Conservation (phyloP, 1,284 basidiomycete species). For the Malassezia sp. region DNA sequence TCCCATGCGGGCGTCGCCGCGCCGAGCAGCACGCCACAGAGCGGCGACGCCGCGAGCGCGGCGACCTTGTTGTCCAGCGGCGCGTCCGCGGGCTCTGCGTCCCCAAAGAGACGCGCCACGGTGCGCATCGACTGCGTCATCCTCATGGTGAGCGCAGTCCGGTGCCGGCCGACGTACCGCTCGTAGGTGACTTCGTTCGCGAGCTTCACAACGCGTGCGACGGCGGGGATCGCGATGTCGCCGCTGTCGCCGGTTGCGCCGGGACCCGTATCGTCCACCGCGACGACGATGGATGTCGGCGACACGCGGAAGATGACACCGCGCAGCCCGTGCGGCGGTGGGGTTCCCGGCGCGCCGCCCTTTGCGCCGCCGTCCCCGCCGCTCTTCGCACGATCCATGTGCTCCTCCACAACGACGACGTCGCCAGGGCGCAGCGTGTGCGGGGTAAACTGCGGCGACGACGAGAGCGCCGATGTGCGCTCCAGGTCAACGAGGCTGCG, state of each 20-base stretch:
- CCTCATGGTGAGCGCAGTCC: too few species aligned
- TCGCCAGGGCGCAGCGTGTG: slow-evolving; percentile 77
- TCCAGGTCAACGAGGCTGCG: slow-evolving; percentile 64
- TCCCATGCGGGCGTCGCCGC: slow-evolving; percentile 16
- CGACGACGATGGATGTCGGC: slow-evolving; percentile 7
- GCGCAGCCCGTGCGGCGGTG: background rate
- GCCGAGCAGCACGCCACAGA: slow-evolving; percentile 28
- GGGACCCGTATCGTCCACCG: slow-evolving; percentile 1
- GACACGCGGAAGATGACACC: slow-evolving; percentile 49
- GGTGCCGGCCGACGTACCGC: too few species aligned
- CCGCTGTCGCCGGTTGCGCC: slow-evolving; percentile 12
- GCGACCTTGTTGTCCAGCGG: background rate
- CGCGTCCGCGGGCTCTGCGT: slow-evolving; percentile 5
- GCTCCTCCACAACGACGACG: slow-evolving; percentile 68
- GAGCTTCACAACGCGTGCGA: slow-evolving; percentile 73
- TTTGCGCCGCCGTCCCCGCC: too few species aligned
- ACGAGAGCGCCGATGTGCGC: slow-evolving; percentile 67
- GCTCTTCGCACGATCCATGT: slow-evolving; percentile 39
- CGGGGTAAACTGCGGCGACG: slow-evolving; percentile 61
- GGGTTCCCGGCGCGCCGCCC: too few species aligned
- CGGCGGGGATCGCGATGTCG: slow-evolving; percentile 65
- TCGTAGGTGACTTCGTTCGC: slow-evolving; percentile 86
- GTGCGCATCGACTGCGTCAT: slow-evolving; percentile 24
- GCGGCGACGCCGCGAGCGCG: slow-evolving; percentile 37
- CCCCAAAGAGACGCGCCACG: slow-evolving; percentile 21